Percentiles rank a stretch among this genome's conserved stretches.
Conservation (phyloP, 148 eudicot genomes). For the Chenopodium album region DNA sequence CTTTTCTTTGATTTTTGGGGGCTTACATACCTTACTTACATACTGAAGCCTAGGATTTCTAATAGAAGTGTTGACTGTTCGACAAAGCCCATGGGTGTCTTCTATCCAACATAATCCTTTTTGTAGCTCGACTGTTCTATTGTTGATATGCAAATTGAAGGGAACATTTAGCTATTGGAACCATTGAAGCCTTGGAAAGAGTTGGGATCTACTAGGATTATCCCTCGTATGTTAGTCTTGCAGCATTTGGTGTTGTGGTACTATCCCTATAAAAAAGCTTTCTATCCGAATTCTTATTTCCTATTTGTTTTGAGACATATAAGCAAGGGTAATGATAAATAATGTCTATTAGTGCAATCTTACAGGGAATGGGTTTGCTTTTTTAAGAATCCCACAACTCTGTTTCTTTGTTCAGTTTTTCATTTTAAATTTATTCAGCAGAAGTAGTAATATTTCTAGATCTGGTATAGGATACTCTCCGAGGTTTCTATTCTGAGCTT, state of each 20-base stretch:
- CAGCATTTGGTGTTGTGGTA: background rate
- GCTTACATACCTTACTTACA: background rate
- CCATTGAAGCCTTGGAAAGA: background rate
- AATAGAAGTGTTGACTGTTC: background rate
- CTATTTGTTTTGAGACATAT: background rate
- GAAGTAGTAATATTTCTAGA: too few relatives aligned
- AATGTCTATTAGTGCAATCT: too few relatives aligned
- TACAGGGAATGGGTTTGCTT: background rate
- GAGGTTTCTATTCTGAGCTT: too few relatives aligned
- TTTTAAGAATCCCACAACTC: background rate
- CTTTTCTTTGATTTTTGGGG: background rate
- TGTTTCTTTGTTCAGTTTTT: background rate
- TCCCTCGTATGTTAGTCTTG: background rate
- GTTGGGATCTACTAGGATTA: too few relatives aligned
- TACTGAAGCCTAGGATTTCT: background rate
- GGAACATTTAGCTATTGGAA: background rate
- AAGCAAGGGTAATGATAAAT: background rate
- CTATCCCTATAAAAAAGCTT: background rate
- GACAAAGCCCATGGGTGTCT: background rate
- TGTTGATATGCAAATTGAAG: background rate
- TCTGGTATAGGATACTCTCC: too few relatives aligned
- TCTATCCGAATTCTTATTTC: background rate
- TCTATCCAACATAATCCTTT: background rate
- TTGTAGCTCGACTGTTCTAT: background rate
- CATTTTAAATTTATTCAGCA: background rate